Evolutionary conservation across 2,329 filamentous ascomycete genomes (phyloP).

Genomic region (Annulohypoxylon truncatum): DNA sequence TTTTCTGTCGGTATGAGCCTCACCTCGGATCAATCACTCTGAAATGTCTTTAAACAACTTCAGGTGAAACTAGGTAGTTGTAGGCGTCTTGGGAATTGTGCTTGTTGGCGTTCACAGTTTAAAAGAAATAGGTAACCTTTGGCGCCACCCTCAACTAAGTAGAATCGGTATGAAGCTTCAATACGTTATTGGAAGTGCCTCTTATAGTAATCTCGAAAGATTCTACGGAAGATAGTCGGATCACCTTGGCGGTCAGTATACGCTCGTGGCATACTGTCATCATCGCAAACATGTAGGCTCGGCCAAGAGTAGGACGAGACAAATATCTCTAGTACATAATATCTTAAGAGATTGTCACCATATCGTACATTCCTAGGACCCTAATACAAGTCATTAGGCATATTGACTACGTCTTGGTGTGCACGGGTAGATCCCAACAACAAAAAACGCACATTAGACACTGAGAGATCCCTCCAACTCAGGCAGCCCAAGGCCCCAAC

Average conservation of each 20-base stretch:
- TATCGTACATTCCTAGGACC: background rate
- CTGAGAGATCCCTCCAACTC: slow-evolving; percentile 3
- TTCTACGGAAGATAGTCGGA: background rate
- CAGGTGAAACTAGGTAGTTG: background rate
- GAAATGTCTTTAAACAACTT: background rate
- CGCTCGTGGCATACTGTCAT: background rate
- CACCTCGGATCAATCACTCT: background rate
- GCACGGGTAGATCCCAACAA: background rate
- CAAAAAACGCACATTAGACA: background rate
- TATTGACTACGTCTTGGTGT: background rate
- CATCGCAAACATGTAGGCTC: background rate
- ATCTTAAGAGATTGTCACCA: background rate
- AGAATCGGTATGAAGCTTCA: background rate
- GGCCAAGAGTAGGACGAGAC: background rate
- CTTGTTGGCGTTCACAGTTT: background rate
- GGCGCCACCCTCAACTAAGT: background rate
- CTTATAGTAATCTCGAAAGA: background rate
- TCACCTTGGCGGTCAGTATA: background rate
- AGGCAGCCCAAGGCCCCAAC: background rate
- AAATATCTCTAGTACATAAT: background rate
- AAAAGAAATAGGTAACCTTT: background rate
- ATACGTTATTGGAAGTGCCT: background rate
- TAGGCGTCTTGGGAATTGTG: background rate
- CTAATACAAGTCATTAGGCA: background rate
- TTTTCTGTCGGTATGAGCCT: background rate